Evolutionary conservation across 345 rosid genomes (phyloP).

Genomic region (Capsella bursapastoris): DNA sequence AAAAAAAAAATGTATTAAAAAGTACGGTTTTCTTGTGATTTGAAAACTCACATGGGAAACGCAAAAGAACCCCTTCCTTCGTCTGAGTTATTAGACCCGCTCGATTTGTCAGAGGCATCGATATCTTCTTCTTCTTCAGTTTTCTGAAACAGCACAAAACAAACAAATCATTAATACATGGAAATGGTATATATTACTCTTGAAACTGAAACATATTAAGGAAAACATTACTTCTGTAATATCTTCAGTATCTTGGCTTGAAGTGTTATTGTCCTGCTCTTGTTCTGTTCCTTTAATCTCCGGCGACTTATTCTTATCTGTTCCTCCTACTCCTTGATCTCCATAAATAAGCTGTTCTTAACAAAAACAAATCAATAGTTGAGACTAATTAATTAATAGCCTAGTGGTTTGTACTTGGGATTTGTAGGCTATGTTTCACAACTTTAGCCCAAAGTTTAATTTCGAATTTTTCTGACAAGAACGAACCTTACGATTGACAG

Average conservation of each 20-base stretch:
- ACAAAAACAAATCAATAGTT: not conserved
- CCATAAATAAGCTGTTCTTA: slow-evolving; percentile 47
- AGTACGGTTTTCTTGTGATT: not conserved
- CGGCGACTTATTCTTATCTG: slow-evolving; percentile 14
- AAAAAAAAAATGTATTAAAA: not conserved
- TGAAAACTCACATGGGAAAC: slow-evolving; percentile 66
- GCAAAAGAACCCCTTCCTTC: slow-evolving; percentile 69
- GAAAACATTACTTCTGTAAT: slow-evolving; percentile 28
- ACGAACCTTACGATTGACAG: slow-evolving; percentile 53
- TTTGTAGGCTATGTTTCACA: not conserved
- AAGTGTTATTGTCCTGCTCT: slow-evolving; percentile 8
- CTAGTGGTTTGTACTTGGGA: not conserved
- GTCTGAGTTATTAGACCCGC: slow-evolving; percentile 58
- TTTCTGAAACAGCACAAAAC: slow-evolving; percentile 17
- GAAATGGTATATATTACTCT: not conserved
- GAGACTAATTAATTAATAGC: not conserved
- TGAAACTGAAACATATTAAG: slow-evolving; percentile 16
- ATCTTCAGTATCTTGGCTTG: slow-evolving; percentile 38
- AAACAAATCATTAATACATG: not conserved
- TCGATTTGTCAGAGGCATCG: slow-evolving; percentile 49
- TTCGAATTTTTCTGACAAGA: not conserved
- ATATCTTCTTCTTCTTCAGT: slow-evolving; percentile 26
- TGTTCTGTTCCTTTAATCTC: slow-evolving; percentile 22
- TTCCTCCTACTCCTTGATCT: slow-evolving; percentile 25
- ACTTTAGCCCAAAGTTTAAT: not conserved